phyloP scores from a whole-genome alignment of 192 early-diverging fungal genomes.

The Phycomyces nitens region DNA sequence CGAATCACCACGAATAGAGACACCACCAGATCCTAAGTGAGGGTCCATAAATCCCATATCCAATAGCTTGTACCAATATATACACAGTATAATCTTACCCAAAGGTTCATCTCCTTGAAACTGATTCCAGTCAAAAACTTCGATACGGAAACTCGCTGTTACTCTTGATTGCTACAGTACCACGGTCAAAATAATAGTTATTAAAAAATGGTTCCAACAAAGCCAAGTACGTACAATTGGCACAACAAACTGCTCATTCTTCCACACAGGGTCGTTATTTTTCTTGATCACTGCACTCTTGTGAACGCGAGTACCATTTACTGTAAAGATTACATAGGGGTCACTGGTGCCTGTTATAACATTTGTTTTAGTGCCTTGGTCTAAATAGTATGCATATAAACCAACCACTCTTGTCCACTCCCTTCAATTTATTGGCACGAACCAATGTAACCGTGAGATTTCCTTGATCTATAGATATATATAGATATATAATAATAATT shows the following conservation, averaged over 20 bases:
- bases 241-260: slow-evolving; percentile 24
- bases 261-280: slow-evolving; percentile 56
- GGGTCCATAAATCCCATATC: too few species aligned
- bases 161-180: slow-evolving; percentile 28
- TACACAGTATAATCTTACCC: slow-evolving; percentile 41
- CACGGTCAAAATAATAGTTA: neutral
- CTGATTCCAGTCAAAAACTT: slow-evolving; percentile 71
- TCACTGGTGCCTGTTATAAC: slow-evolving; percentile 51
- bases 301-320: slow-evolving; percentile 57
- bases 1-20: slow-evolving; percentile 21
- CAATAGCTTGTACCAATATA: too few species aligned
- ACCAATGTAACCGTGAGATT: slow-evolving; percentile 35
- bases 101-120: slow-evolving; percentile 49
- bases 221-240: slow-evolving; percentile 26
- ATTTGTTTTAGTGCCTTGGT: neutral
- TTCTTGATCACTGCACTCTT: slow-evolving; percentile 60
- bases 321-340: slow-evolving; percentile 56
- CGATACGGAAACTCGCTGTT: slow-evolving; percentile 42
- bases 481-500: neutral
- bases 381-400: neutral
- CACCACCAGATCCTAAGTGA: slow-evolving; percentile 31
- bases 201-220: neutral
- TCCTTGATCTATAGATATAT: slow-evolving; percentile 33
- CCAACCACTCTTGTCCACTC: slow-evolving; percentile 35
- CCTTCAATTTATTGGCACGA: slow-evolving; percentile 28